Conservation (phyloP, 352 stramenopile species). For the Phytophthora hybrid region DNA sequence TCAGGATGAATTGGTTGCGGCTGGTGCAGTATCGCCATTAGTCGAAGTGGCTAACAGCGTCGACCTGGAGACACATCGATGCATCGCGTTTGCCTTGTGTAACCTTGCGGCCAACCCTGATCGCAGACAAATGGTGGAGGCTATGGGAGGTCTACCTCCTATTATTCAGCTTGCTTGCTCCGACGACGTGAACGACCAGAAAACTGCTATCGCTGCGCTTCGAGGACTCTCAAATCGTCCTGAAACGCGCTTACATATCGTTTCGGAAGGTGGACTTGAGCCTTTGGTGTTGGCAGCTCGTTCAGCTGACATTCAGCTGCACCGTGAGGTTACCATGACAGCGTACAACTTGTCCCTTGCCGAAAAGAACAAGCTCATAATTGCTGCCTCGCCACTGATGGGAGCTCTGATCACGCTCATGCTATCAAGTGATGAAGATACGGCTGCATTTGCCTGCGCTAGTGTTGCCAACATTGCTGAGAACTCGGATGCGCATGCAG, state of each 20-base stretch:
- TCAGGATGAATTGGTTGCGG: constrained; percentile 84
- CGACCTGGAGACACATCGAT: constrained; percentile 95
- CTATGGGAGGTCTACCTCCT: constrained; percentile 92
- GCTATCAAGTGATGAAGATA: constrained; percentile 76
- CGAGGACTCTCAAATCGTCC: constrained; percentile 88
- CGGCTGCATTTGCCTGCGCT: constrained; percentile 76
- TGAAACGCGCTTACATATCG: constrained; percentile 88
- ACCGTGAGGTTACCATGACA: constrained; percentile 91
- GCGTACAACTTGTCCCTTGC: constrained; percentile 94
- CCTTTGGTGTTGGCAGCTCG: constrained; percentile 86
- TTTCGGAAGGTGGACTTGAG: constrained; percentile 91
- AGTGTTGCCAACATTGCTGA: constrained; percentile 95
- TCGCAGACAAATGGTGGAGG: constrained; percentile 92
- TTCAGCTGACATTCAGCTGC: constrained; percentile 77
- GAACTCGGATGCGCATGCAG: constrained; percentile 88
- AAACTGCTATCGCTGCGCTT: constrained; percentile 92
- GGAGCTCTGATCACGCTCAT: constrained; percentile 88
- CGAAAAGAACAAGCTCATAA: constrained; percentile 95
- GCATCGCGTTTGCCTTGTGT: constrained; percentile 96
- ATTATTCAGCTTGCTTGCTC: constrained; percentile 96
- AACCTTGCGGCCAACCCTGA: constrained; percentile 93
- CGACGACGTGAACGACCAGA: constrained; percentile 89
- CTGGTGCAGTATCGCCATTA: constrained; percentile 90
- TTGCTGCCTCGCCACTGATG: constrained; percentile 87
- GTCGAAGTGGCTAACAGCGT: constrained; percentile 93